Evolutionary conservation across 371 early-diverging fungal genomes (phyloP), one percentile per base, ranked within the genome.

Genomic region (Gilbertella persicaria): DNA sequence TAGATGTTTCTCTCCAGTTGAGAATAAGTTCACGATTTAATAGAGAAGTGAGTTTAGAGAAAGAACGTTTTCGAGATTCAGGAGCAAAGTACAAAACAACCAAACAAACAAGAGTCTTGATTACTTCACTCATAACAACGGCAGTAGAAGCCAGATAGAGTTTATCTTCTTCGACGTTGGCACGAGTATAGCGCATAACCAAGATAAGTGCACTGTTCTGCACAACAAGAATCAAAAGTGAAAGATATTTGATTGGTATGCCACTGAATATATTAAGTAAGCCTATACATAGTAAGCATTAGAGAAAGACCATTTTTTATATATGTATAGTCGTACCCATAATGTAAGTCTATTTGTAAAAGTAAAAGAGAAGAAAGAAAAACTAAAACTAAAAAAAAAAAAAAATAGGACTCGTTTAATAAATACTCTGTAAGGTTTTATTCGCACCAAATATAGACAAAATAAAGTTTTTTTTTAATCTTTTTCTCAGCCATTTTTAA

Each of bases 141-240:
- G 94, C 95, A 0, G 94, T 95, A 0, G 94, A 92, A 0, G 92
- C 78, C 50, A 88, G 75, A 67, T 93, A 95, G 6, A 66, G 39
- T 45, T 79, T 55, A 53, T 78, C 66, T 64, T 74, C 46, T 25
- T 59, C 43, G 13, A 73, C 67, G 53, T 58, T 67, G 10, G 79
- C 76, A 51, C 88, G 81, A 26, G 92, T 87, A 53, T 93, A 92
- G 17, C 90, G 80, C 92, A 95, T 88, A 12, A 90, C 77, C 58
- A 94, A 78, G 36, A 90, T 89, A 52, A 91, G 80, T 30, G 87
- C 83, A 50, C 91, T 91, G 79, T 94, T 95, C 53, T 96, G 96
- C 53, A 96, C 86, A 1, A 91, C 89, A 9, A 95, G 80, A 8
- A 87, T 87, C 20, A 92, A 59, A n/a, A 96, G 84, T 14, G 92